These are phyloP conservation scores for Omphalea diandra DNA, from an alignment of 441 rosid genomes.

Conservation along the genomic window DNA sequence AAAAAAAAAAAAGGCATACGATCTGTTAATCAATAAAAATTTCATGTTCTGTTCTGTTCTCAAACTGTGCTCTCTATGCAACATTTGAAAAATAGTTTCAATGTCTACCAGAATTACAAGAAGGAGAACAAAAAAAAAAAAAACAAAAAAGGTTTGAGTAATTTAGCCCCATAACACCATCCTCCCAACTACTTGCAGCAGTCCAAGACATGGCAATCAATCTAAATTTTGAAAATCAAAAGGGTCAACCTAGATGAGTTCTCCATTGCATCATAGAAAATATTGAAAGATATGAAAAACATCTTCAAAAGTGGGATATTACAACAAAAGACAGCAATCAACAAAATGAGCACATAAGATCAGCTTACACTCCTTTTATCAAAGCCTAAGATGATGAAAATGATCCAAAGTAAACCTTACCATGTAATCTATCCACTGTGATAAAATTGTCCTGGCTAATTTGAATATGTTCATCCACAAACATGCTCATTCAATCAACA, in stretches of 20 bases:
- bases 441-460: too few species aligned
- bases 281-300: too few species aligned
- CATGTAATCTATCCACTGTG: not conserved
- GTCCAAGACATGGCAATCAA: not conserved
- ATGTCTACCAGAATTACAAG: not conserved
- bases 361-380: not conserved
- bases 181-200: not conserved
- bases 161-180: too few species aligned
- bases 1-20: too few species aligned
- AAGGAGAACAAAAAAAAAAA: not conserved
- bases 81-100: not conserved
- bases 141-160: not conserved
- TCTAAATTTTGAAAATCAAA: not conserved
- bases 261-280: not conserved
- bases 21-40: too few species aligned
- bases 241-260: not conserved
- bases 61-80: not conserved
- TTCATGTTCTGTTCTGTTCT: not conserved
- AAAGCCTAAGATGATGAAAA: too few species aligned
- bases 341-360: not conserved
- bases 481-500: too few species aligned
- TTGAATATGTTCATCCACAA: too few species aligned
- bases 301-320: not conserved
- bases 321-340: not conserved
- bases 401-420: too few species aligned